phyloP scores from a whole-genome alignment of 2,329 filamentous ascomycete genomes.

The Pseudonectria foliicola region DNA sequence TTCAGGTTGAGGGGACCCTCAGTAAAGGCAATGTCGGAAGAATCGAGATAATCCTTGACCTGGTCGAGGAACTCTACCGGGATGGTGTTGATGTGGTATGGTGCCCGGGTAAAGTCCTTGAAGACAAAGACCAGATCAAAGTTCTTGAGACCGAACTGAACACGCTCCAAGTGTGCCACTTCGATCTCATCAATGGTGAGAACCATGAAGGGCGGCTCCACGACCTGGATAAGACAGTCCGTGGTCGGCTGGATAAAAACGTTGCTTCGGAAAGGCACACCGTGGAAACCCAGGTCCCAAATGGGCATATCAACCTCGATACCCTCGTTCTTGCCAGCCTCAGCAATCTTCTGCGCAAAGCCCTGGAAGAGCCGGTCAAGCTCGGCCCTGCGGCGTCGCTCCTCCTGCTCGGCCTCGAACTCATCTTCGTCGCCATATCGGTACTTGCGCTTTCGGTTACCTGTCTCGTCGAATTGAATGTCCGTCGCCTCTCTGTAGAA shows the following conservation, averaged over 20 bases:
- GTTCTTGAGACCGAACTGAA: slow-evolving; percentile 95
- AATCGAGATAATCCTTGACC: slow-evolving; percentile 97
- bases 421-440: slow-evolving; percentile 97
- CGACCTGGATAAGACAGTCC: slow-evolving; percentile 93
- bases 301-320: slow-evolving; percentile 95
- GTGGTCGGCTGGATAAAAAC: slow-evolving; percentile 95
- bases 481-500: slow-evolving; percentile 98
- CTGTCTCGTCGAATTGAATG: slow-evolving; percentile 97
- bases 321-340: slow-evolving; percentile 84
- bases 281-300: slow-evolving; percentile 91
- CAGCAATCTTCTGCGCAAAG: slow-evolving; percentile 95
- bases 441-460: slow-evolving; percentile 95
- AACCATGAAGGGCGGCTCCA: slow-evolving; percentile 94
- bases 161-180: slow-evolving; percentile 90
- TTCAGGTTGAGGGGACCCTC: slow-evolving; percentile 97
- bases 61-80: slow-evolving; percentile 90
- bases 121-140: slow-evolving; percentile 98
- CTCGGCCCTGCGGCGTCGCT: slow-evolving; percentile 81
- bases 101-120: slow-evolving; percentile 89
- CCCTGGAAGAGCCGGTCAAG: slow-evolving; percentile 93
- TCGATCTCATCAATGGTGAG: slow-evolving; percentile 94
- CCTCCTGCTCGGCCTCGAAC: slow-evolving; percentile 97
- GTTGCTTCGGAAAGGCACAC: slow-evolving; percentile 91
- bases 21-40: slow-evolving; percentile 85
- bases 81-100: slow-evolving; percentile 95